Base-by-base conservation (phyloP, 495 filamentous ascomycete species). In the Neurospora sp. region DNA sequence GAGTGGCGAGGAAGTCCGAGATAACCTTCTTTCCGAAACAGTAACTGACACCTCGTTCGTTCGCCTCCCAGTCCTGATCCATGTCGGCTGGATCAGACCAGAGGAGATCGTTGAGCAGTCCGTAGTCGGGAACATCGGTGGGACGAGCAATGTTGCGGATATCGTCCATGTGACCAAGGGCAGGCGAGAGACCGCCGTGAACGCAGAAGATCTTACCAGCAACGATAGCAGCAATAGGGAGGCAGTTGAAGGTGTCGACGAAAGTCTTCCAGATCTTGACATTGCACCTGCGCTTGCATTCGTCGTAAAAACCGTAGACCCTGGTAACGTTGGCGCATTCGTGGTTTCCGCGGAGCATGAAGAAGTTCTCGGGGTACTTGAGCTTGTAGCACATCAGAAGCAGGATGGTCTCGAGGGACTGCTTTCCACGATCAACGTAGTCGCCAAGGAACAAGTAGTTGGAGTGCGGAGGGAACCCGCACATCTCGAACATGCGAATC, bases 181-280 rank as follows among this genome's bases (percentile, higher is more conserved):
- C 92, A 5, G 96, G 96, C 14, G 96, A 99, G 16, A 99, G 86
- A 10, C 96, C 96, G 71, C 96, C 96, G 79, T 99, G 96, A 70
- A 99, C 96, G 81, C 96, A 99, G 82, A 99, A 99, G 71, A 99
- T 99, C 85, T 99, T 99, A 46, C 92, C 93, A 2, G 96, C 96
- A 31, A 99, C 96, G 77, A 97, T 98, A 16, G 96, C 88, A 39
- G 96, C 96, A 77, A 99, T 97, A 0, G 96, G 96, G 18, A 99
- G 89, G 35, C 90, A 92, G 81, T 99, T 99, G 86, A 99, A 99
- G 18, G 93, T 97, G 81, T 99, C 96, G 69, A 99, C 89, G 79
- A 99, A 99, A 0, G 93, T 95, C 86, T 98, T 99, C 96, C 96
- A 99, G 71, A 97, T 90, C 85, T 99, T 99, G 79, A 99, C 92